Percentiles rank a stretch among this genome's conserved stretches.
Evolutionary conservation across 2,329 filamentous ascomycete species (phyloP).

Genomic region (Penicillium sp.): DNA sequence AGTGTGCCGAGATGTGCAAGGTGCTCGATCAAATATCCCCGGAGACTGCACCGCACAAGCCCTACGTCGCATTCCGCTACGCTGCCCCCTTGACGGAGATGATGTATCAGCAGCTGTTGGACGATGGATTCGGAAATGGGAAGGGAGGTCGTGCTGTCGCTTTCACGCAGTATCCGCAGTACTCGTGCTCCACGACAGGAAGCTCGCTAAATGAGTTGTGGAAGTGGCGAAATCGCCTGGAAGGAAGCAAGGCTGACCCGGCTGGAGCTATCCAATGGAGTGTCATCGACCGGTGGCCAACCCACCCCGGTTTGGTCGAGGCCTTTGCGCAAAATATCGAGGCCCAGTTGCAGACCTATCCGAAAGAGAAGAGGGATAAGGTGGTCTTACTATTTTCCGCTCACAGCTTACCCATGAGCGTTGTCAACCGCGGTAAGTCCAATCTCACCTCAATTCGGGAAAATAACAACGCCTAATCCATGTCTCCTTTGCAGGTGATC

Average conservation of each 20-base stretch:
- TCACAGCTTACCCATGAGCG: constrained; percentile 93
- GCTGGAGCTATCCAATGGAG: constrained; percentile 86
- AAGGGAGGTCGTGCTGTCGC: constrained; percentile 91
- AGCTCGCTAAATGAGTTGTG: constrained; percentile 95
- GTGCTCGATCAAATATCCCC: constrained; percentile 86
- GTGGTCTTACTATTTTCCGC: constrained; percentile 91
- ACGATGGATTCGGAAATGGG: constrained; percentile 86
- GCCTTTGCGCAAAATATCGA: constrained; percentile 93
- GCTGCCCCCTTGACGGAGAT: constrained; percentile 90
- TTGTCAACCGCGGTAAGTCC: constrained; percentile 78
- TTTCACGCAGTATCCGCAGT: constrained; percentile 98
- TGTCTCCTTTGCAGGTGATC: constrained; percentile 61
- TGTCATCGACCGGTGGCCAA: constrained; percentile 96
- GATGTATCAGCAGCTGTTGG: constrained; percentile 79
- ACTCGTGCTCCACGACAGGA: constrained; percentile 95
- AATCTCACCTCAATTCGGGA: not conserved
- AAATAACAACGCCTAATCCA: not conserved
- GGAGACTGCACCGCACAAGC: constrained; percentile 92
- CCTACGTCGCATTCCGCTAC: constrained; percentile 96
- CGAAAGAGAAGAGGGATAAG: constrained; percentile 71
- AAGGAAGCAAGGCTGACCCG: constrained; percentile 65
- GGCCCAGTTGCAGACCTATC: constrained; percentile 77
- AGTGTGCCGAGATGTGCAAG: constrained; percentile 95
- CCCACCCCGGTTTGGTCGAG: constrained; percentile 84
- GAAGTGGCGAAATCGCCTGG: constrained; percentile 87